These are phyloP conservation scores for Syzygium aqueum DNA, from an alignment of 345 rosid genomes.

Conservation along the genomic window DNA sequence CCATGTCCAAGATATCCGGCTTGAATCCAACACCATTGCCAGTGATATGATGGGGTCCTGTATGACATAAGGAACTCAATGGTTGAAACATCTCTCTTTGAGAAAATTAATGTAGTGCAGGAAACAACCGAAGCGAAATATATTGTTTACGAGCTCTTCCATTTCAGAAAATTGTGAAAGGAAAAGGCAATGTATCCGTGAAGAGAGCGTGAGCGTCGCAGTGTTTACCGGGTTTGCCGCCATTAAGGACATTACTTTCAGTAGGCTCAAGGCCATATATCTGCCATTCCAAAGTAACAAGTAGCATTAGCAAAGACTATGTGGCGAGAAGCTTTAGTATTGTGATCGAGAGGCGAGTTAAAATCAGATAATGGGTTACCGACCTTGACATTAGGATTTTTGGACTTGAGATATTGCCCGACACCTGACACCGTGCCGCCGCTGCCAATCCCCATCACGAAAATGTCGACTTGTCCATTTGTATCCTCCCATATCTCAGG, in stretches of 20 bases:
- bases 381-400: conserved; percentile 93
- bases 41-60: conserved; percentile 93
- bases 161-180: background rate
- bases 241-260: conserved; percentile 86
- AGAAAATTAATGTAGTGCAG: background rate
- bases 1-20: conserved; percentile 93
- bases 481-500: conserved; percentile 99
- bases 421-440: conserved; percentile 98
- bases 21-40: conserved; percentile 98
- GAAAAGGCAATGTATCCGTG: background rate
- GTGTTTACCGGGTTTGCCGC: conserved; percentile 84
- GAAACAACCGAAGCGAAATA: background rate
- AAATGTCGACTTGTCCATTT: conserved; percentile 78
- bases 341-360: background rate
- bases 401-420: conserved; percentile 84
- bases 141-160: background rate
- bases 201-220: background rate
- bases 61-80: conserved; percentile 1
- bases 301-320: background rate
- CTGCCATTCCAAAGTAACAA: conserved; percentile 19
- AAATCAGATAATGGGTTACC: background rate
- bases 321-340: background rate
- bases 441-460: conserved; percentile 96
- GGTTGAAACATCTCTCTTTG: background rate
- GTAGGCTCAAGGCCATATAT: conserved; percentile 97